Conservation (phyloP, 768 basidiomycete species). For the Calocera cornea region DNA sequence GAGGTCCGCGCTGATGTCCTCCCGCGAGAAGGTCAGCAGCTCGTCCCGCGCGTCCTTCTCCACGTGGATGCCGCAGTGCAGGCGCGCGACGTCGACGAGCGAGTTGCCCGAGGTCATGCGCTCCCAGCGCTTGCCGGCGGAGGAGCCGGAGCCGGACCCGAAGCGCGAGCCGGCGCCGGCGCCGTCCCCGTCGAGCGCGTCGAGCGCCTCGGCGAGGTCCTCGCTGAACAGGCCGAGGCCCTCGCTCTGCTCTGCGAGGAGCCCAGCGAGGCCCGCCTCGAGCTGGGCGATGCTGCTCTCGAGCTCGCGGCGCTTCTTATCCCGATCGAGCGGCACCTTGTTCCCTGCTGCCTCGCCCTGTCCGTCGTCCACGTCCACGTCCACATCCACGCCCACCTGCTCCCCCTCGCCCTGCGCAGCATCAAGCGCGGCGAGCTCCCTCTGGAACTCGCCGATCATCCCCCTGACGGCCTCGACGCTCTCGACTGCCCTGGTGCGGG, state of each 20-base stretch:
- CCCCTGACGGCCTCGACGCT: constrained; percentile 49
- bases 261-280: constrained; percentile 14
- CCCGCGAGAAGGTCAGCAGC: constrained; percentile 55
- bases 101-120: constrained; percentile 86
- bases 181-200: constrained; percentile 27
- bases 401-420: constrained; percentile 28
- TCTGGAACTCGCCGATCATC: constrained; percentile 33
- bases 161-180: constrained; percentile 11
- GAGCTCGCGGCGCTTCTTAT: constrained; percentile 19
- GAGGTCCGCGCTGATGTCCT: constrained; percentile 49
- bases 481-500: constrained; percentile 43
- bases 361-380: too few species aligned
- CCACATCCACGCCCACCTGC: too few species aligned
- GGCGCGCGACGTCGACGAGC: constrained; percentile 76
- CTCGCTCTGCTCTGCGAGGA: background rate
- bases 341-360: constrained; percentile 8
- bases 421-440: constrained; percentile 27
- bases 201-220: constrained; percentile 22
- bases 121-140: constrained; percentile 64
- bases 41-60: constrained; percentile 68
- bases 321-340: background rate
- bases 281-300: constrained; percentile 20
- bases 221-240: background rate
- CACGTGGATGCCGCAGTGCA: constrained; percentile 72
- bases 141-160: constrained; percentile 24